Evolutionary conservation across 1,139 yeast genomes (phyloP), one percentile per base, ranked within the genome.

Genomic region (Hyphopichia buzzinii): DNA sequence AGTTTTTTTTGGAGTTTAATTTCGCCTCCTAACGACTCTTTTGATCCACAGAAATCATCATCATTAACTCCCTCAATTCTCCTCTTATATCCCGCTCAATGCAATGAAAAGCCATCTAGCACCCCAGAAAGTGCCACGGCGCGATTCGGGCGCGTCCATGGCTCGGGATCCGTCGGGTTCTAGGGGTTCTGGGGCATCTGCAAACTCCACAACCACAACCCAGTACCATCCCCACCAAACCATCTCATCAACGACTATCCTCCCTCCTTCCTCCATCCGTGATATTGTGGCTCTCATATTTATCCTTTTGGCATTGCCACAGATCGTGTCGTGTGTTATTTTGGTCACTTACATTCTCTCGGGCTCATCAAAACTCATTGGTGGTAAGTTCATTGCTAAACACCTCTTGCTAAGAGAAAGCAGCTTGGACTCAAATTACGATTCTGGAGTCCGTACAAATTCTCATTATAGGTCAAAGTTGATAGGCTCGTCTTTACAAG

Each of bases 221-320:
- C n/a, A 29, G 24, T 17, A 6, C 17, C 33, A 23, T 6, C 33
- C 33, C 17, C 33, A 23, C 16, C 31, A 33, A 24, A 28, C 36
- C 29, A 33, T 33, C 17, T 24, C 31, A 13, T 27, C 35, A 13
- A 33, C 36, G n/a, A 33, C 31, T 16, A 33, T 33, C n/a, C 27
- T 62, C 28, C 71, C 71, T 2, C 54, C 62, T 11, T 53, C 69
- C 1, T 55, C 74, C 0, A 48, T 70, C 34, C 51, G 72, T 40
- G 80, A 74, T 44, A 64, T 74, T 7, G 52, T 72, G 23, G 70
- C 79, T 5, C 49, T 73, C 30, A 59, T 69, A 7, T 62, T 70
- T 44, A 50, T 74, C 7, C 52, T 73, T 7, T 53, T 69, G 33
- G 55, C 66, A 15, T 49, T 73, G 21, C 79, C 79, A 3, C 64